Percentiles rank a stretch among this genome's conserved stretches.
Evolutionary conservation across 805 yeast genomes (phyloP).

Genomic region (Starmerella scarabaei): DNA sequence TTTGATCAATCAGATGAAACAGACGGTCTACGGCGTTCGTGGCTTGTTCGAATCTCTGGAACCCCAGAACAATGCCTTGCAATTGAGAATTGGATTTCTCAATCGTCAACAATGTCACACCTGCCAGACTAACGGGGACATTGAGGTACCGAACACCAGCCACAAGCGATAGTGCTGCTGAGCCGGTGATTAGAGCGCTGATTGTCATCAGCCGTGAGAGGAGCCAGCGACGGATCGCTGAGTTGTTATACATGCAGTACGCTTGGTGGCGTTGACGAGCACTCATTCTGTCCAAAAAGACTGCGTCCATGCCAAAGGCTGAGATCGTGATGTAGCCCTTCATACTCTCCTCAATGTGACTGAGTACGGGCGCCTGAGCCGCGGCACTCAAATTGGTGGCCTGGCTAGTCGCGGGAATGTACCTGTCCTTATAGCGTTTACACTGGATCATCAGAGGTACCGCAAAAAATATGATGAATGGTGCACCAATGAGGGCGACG

Average conservation of each 20-base stretch:
- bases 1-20: constrained; percentile 45
- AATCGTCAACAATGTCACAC: constrained; percentile 32
- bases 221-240: constrained; percentile 40
- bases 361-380: constrained; percentile 56
- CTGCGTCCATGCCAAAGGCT: constrained; percentile 46
- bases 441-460: constrained; percentile 50
- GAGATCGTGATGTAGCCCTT: constrained; percentile 57
- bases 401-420: constrained; percentile 53
- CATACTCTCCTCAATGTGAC: constrained; percentile 63
- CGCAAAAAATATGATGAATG: constrained; percentile 62
- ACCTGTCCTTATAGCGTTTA: constrained; percentile 47
- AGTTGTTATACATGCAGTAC: constrained; percentile 48
- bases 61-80: constrained; percentile 1
- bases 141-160: constrained; percentile 41
- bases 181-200: constrained; percentile 67
- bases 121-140: constrained; percentile 77
- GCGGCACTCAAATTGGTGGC: constrained; percentile 52
- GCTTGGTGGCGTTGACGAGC: constrained; percentile 24
- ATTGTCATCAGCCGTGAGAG: constrained; percentile 85
- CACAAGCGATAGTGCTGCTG: constrained; percentile 63
- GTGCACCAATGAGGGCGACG: constrained; percentile 53
- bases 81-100: neutral
- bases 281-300: constrained; percentile 39
- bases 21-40: constrained; percentile 48
- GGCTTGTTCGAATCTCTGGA: constrained; percentile 2